Percentiles rank a stretch among this genome's conserved stretches.
Evolutionary conservation across 2,329 filamentous ascomycete species (phyloP).

Genomic region (Phaeomoniella chlamydospora): DNA sequence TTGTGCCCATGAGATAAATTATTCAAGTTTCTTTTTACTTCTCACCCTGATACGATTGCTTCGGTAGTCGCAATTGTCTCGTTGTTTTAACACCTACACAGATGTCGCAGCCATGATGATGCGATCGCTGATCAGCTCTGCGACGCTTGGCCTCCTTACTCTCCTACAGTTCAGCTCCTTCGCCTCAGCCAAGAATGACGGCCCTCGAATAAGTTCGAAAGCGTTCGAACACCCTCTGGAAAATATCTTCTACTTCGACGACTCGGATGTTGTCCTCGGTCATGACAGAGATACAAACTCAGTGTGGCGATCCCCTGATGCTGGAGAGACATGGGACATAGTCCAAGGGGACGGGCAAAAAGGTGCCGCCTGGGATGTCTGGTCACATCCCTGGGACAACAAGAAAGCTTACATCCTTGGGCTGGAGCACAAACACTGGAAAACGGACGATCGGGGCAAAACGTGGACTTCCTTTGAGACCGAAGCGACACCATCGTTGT

Average conservation of each 20-base stretch:
- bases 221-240: constrained; percentile 52
- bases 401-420: constrained; percentile 72
- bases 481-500: constrained; percentile 40
- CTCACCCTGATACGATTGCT: too few species aligned
- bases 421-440: constrained; percentile 55
- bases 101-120: constrained; percentile 8
- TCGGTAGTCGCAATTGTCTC: too few species aligned
- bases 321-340: constrained; percentile 60
- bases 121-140: constrained; percentile 7
- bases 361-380: constrained; percentile 46
- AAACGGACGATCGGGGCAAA: constrained; percentile 69
- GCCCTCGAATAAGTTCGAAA: constrained; percentile 50
- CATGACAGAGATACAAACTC: constrained; percentile 50
- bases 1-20: too few species aligned
- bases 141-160: constrained; percentile 5
- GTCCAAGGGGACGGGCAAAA: constrained; percentile 48
- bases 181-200: constrained; percentile 39
- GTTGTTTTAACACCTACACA: too few species aligned
- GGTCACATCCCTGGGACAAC: constrained; percentile 66
- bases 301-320: constrained; percentile 67
- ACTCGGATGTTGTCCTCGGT: constrained; percentile 68
- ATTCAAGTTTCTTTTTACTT: too few species aligned
- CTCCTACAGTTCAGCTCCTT: constrained; percentile 5
- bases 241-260: constrained; percentile 78
- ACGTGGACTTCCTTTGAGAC: constrained; percentile 65